These are phyloP conservation scores for Scheffersomyces illinoinensis DNA, from an alignment of 1,139 yeast genomes.

Conservation along the genomic window DNA sequence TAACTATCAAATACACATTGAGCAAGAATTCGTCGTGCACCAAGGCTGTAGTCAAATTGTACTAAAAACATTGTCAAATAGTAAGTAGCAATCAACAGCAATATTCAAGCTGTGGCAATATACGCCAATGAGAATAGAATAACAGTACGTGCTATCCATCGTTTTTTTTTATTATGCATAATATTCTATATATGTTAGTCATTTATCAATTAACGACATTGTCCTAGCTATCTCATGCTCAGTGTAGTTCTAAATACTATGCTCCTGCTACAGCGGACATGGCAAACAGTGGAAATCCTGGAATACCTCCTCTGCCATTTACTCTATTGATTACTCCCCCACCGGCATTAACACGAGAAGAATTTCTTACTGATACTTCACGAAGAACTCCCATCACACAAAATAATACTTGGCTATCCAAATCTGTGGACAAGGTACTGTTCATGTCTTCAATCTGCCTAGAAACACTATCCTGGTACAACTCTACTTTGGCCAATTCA, in stretches of 20 bases:
- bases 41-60: background rate
- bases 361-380: slow-evolving; percentile 31
- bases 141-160: too few relatives aligned
- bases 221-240: background rate
- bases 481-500: slow-evolving; percentile 36
- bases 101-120: too few relatives aligned
- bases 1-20: background rate
- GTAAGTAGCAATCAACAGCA: too few relatives aligned
- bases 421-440: slow-evolving; percentile 35
- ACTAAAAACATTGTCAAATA: too few relatives aligned
- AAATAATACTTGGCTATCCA: slow-evolving; percentile 33
- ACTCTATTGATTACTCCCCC: slow-evolving; percentile 2
- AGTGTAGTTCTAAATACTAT: background rate
- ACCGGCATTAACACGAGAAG: slow-evolving; percentile 8
- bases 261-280: background rate
- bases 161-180: too few relatives aligned
- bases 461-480: slow-evolving; percentile 29
- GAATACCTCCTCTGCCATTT: background rate
- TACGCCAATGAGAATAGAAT: too few relatives aligned
- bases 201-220: too few relatives aligned
- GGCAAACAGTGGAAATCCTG: background rate
- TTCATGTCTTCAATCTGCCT: slow-evolving; percentile 11
- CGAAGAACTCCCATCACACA: slow-evolving; percentile 34
- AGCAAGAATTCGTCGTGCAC: background rate
- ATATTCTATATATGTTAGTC: background rate